phyloP scores from a whole-genome alignment of 768 basidiomycete species.

The Daedalea quercina region DNA sequence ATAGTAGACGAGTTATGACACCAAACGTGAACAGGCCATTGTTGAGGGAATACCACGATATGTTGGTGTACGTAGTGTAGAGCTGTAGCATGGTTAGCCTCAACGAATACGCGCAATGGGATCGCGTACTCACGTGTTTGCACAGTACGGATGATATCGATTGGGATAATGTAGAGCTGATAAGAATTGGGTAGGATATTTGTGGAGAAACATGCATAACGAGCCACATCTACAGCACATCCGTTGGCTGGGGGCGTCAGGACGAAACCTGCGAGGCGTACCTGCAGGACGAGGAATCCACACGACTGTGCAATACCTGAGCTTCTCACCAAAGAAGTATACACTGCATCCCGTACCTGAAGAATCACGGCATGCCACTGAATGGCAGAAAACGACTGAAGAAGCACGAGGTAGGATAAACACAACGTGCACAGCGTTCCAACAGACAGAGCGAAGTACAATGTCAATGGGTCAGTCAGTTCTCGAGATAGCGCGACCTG shows the following conservation, averaged over 20 bases:
- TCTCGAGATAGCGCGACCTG: conserved; percentile 10
- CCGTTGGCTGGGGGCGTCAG: too few relatives aligned
- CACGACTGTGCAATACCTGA: conserved; percentile 20
- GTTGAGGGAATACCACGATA: conserved; percentile 8
- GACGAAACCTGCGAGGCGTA: not conserved
- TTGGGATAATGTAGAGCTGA: conserved; percentile 6
- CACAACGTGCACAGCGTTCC: conserved; percentile 16
- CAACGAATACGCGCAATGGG: not conserved
- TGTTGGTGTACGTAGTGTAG: conserved; percentile 10
- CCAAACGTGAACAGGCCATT: conserved; percentile 10
- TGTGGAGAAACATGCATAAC: not conserved
- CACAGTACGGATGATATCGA: conserved; percentile 7
- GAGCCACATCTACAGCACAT: not conserved
- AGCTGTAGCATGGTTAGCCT: conserved; percentile 5
- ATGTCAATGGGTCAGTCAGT: conserved; percentile 15
- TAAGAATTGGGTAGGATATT: conserved; percentile 1
- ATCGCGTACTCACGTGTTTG: conserved; percentile 9
- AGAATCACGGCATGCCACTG: conserved; percentile 27
- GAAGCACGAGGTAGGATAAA: conserved; percentile 14
- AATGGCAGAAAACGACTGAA: conserved; percentile 13
- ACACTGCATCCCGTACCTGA: conserved; percentile 21
- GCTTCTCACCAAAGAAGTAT: not conserved
- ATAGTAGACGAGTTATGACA: not conserved
- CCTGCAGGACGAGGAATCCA: conserved; percentile 26
- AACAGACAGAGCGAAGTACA: conserved; percentile 20